Evolutionary conservation across 2,329 filamentous ascomycete genomes (phyloP).

Genomic region (Ophiostoma novo-ulmi): DNA sequence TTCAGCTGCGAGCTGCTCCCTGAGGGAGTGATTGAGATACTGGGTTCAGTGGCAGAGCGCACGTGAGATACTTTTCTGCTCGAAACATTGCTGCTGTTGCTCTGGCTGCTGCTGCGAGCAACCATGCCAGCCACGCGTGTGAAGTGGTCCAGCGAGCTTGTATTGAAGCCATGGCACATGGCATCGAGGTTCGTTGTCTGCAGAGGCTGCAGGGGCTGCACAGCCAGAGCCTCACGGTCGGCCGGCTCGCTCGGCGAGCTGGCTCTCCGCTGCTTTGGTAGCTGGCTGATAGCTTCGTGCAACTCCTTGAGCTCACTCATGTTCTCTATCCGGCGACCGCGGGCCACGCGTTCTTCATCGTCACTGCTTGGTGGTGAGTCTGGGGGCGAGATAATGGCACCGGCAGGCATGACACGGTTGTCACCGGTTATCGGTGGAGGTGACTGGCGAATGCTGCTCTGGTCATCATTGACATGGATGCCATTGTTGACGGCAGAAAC

Average conservation of each 20-base stretch:
- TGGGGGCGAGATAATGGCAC: conserved; percentile 84
- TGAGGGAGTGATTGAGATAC: conserved; percentile 44
- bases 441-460: conserved; percentile 66
- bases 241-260: conserved; percentile 48
- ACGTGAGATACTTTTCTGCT: conserved; percentile 44
- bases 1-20: conserved; percentile 46
- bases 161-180: conserved; percentile 47
- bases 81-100: conserved; percentile 34
- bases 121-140: conserved; percentile 29
- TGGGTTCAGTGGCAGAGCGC: conserved; percentile 54
- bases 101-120: conserved; percentile 37
- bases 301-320: conserved; percentile 64
- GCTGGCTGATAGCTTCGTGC: conserved; percentile 75
- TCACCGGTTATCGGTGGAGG: conserved; percentile 73
- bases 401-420: conserved; percentile 63
- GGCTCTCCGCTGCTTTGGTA: conserved; percentile 61
- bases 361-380: conserved; percentile 78
- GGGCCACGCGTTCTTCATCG: conserved; percentile 48
- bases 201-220: conserved; percentile 36
- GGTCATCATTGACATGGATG: conserved; percentile 15
- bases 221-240: conserved; percentile 36
- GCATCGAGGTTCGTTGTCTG: conserved; percentile 32
- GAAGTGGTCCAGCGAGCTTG: conserved; percentile 42
- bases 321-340: conserved; percentile 44
- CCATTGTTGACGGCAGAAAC: conserved; percentile 20